These are phyloP conservation scores for Ceratocystis huliohia DNA, from an alignment of 2,329 filamentous ascomycete species.

Conservation along the genomic window DNA sequence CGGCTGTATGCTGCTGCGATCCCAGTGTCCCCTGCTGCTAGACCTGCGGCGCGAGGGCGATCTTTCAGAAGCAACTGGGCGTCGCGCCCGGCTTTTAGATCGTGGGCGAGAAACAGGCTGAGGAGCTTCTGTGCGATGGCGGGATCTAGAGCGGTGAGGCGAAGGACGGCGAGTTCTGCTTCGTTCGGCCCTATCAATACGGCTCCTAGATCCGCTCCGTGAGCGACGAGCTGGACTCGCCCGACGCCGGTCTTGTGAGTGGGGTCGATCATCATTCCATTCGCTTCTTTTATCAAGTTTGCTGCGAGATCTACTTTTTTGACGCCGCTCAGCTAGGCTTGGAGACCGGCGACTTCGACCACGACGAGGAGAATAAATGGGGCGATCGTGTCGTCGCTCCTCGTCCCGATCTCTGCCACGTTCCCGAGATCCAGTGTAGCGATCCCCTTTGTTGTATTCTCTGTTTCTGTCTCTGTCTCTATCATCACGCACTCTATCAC, in stretches of 20 bases:
- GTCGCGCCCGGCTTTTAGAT: slow-evolving; percentile 18
- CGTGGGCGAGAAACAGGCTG: slow-evolving; percentile 8
- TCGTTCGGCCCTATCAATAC: slow-evolving; percentile 24
- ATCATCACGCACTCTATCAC: background rate
- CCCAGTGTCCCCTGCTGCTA: slow-evolving; percentile 21
- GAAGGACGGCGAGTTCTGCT: slow-evolving; percentile 28
- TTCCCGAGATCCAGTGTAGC: slow-evolving; percentile 9
- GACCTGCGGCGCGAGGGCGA: slow-evolving; percentile 9
- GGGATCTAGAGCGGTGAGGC: slow-evolving; percentile 22
- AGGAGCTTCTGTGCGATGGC: slow-evolving; percentile 20
- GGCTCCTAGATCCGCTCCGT: slow-evolving; percentile 26
- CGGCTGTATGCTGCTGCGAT: slow-evolving; percentile 26
- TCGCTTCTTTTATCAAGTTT: slow-evolving; percentile 28
- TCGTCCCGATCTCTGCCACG: background rate
- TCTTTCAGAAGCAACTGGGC: slow-evolving; percentile 22
- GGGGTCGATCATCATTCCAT: slow-evolving; percentile 21
- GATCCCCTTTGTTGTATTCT: background rate
- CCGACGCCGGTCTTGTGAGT: slow-evolving; percentile 28
- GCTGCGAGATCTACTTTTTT: slow-evolving; percentile 2
- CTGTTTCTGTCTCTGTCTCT: background rate
- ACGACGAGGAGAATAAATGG: slow-evolving; percentile 31
- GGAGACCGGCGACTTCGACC: slow-evolving; percentile 27
- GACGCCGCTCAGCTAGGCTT: slow-evolving; percentile 26
- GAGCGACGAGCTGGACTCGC: slow-evolving; percentile 24
- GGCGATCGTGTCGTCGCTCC: slow-evolving; percentile 27